These are phyloP conservation scores for Gliomastix tumulicola DNA, from an alignment of 2,329 filamentous ascomycete species.

Conservation along the genomic window DNA sequence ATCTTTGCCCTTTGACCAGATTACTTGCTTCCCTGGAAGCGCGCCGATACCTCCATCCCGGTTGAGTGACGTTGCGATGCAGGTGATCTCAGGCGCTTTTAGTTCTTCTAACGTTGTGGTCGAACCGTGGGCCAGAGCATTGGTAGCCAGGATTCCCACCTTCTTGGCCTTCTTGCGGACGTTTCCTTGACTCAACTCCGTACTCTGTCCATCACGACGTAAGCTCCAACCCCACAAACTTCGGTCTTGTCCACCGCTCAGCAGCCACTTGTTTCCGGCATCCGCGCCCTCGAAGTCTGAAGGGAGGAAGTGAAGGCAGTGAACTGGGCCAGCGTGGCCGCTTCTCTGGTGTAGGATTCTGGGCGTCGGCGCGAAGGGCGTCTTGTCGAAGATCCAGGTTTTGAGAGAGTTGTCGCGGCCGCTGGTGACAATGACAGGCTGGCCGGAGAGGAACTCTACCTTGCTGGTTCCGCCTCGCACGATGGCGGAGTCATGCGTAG, in stretches of 20 bases:
- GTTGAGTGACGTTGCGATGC: constrained; percentile 85
- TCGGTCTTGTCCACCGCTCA: constrained; percentile 82
- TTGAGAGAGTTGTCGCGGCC: constrained; percentile 91
- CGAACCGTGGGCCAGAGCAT: constrained; percentile 49
- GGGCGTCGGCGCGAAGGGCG: constrained; percentile 80
- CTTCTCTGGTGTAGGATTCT: constrained; percentile 79
- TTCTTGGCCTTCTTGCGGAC: constrained; percentile 88
- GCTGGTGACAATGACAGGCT: constrained; percentile 83
- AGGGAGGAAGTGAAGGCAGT: constrained; percentile 76
- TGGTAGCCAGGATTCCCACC: constrained; percentile 59
- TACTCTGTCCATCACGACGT: constrained; percentile 86
- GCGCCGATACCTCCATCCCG: constrained; percentile 91
- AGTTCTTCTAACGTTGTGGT: constrained; percentile 64
- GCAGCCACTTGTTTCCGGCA: constrained; percentile 83
- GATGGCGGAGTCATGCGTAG: constrained; percentile 43
- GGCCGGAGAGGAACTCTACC: constrained; percentile 81
- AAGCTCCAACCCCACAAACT: constrained; percentile 97
- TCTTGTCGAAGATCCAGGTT: constrained; percentile 94
- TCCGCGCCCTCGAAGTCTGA: constrained; percentile 86
- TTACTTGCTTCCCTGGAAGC: constrained; percentile 66
- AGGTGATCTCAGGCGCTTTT: constrained; percentile 87
- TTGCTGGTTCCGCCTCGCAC: constrained; percentile 76
- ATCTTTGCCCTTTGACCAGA: constrained; percentile 74
- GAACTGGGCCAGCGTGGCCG: constrained; percentile 83
- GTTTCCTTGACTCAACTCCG: constrained; percentile 86